Base-by-base conservation (phyloP, 108 stramenopile species). In the Fragilariopsis cylindrus region DNA sequence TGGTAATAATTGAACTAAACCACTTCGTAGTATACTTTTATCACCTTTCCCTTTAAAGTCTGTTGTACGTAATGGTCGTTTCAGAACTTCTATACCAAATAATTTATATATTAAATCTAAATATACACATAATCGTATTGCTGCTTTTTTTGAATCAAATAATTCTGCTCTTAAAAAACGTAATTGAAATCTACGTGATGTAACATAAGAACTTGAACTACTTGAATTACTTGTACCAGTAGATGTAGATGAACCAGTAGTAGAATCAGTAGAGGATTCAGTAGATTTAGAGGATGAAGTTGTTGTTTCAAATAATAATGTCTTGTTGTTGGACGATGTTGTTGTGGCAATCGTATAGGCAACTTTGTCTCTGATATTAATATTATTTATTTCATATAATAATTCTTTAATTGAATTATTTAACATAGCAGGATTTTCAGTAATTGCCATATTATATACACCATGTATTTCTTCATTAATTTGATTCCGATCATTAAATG, bases 161-260 rank as follows among this genome's bases (percentile, higher is more conserved):
- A 45, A 19, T 46, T 84, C 84, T 4, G 81, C 70, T 11, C 84
- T 73, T 45, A 84, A 69, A 49, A 84, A 82, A 56, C 50, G 48
- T 42, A 84, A 74, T 9, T 70, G 69, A 44, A 81, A 72, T 15
- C 45, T 30, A 1, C 2, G 3, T 1, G 69, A 40, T 41, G 60
- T 64, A 0, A 72, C 63, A 16, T 60, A 69, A 4, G 67, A 2
- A 30, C 30, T 30, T 30, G 30, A 30, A 30, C 30, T 1, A n/a
- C n/a, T n/a, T n/a, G n/a, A n/a, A n/a, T n/a, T 21, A 21, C 21
- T 21, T 21, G 21, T 21, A 21, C 21, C 21, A 21, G 21, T 21
- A 21, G 21, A 21, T 30, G 30, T 30, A 30, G 30, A 30, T 30
- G 30, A 0, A 30, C 30, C 30, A 30, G 30, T 30, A 30, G 30